Evolutionary conservation across 257 asterid species (phyloP).

Genomic region (Lavandula angustifolia): DNA sequence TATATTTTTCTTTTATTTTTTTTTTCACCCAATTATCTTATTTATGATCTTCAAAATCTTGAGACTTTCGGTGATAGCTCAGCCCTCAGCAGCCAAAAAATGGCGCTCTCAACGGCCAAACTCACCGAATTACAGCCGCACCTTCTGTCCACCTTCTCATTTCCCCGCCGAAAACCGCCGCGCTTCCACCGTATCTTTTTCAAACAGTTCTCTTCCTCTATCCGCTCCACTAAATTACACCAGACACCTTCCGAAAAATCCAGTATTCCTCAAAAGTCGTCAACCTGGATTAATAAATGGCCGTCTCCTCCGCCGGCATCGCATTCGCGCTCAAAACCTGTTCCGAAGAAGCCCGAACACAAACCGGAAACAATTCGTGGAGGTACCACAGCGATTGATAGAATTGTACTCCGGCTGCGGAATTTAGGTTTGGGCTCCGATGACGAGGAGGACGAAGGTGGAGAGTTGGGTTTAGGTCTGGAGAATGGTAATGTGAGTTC

Average conservation of each 20-base stretch:
- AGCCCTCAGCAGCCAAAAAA: constrained; percentile 35
- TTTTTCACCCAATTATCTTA: constrained; percentile 33
- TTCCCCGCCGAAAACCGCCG: constrained; percentile 46
- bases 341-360: constrained; percentile 36
- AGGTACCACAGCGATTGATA: constrained; percentile 75
- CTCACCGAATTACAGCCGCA: constrained; percentile 69
- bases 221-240: constrained; percentile 46
- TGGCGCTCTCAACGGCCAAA: constrained; percentile 69
- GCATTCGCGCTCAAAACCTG: constrained; percentile 24
- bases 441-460: constrained; percentile 44
- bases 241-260: constrained; percentile 43
- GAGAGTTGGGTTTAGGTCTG: constrained; percentile 28
- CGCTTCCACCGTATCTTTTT: constrained; percentile 42
- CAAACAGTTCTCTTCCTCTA: constrained; percentile 62
- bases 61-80: constrained; percentile 30
- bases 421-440: constrained; percentile 79
- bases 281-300: constrained; percentile 82
- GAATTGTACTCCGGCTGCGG: constrained; percentile 86
- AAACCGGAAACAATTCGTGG: constrained; percentile 40
- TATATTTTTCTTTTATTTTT: too few relatives aligned
- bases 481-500: constrained; percentile 24
- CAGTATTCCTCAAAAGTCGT: constrained; percentile 20
- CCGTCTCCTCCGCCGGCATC: constrained; percentile 46
- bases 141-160: constrained; percentile 46
- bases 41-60: constrained; percentile 37